Conservation (phyloP, 345 rosid species). For the Ceriops decandra region DNA sequence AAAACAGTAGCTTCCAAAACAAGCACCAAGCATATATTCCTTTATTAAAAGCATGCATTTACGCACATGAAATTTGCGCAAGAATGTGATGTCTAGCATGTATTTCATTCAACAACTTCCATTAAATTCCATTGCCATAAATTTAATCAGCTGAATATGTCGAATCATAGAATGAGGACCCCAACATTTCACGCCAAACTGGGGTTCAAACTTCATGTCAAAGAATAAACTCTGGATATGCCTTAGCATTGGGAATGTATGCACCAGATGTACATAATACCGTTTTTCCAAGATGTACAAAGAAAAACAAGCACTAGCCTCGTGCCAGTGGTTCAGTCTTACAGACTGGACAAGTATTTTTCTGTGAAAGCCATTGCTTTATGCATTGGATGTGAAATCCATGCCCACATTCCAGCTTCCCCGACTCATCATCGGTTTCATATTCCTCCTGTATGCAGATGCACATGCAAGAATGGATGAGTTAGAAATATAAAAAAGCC, state of each 20-base stretch:
- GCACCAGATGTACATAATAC: conserved; percentile 16
- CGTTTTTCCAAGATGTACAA: background rate
- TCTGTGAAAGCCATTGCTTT: conserved; percentile 78
- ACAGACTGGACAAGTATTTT: conserved; percentile 83
- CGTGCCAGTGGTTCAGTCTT: conserved; percentile 55
- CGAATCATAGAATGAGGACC: conserved; percentile 1
- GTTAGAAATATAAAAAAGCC: background rate
- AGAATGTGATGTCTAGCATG: too few relatives aligned
- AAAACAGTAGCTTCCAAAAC: too few relatives aligned
- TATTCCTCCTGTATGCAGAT: conserved; percentile 64
- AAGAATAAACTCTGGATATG: conserved; percentile 17
- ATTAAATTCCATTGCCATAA: conserved; percentile 4
- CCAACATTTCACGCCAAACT: conserved; percentile 3
- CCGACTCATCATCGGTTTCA: conserved; percentile 55
- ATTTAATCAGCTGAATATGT: background rate
- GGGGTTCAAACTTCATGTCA: conserved; percentile 14
- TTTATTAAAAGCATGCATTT: too few relatives aligned
- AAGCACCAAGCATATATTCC: too few relatives aligned
- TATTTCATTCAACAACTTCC: background rate
- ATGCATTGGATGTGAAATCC: conserved; percentile 73
- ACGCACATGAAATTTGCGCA: too few relatives aligned
- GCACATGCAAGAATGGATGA: background rate
- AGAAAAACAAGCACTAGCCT: conserved; percentile 22
- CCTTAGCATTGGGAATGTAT: conserved; percentile 29
- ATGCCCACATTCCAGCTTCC: conserved; percentile 75